phyloP scores from a whole-genome alignment of 495 filamentous ascomycete species.

The Bacidia gigantensis region DNA sequence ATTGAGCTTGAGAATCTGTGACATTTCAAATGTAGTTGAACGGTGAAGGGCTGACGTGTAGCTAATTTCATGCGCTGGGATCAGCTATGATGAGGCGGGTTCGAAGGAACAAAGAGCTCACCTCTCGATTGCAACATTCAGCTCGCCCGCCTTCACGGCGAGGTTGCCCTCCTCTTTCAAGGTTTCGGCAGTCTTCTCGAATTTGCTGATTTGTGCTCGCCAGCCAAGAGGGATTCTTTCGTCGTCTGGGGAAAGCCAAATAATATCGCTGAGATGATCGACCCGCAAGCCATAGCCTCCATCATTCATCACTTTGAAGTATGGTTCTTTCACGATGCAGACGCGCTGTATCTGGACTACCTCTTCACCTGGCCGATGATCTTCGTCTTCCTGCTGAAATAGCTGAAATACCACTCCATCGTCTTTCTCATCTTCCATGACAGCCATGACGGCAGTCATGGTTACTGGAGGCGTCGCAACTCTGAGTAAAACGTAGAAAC shows the following conservation, averaged over 20 bases:
- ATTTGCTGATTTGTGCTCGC: conserved; percentile 18
- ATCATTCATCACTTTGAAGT: conserved; percentile 27
- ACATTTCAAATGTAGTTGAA: conserved; percentile 11
- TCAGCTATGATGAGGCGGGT: background rate
- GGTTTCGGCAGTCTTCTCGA: conserved; percentile 17
- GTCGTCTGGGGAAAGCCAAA: conserved; percentile 23
- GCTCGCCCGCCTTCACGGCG: conserved; percentile 20
- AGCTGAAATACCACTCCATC: conserved; percentile 33
- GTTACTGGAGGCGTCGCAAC: conserved; percentile 27
- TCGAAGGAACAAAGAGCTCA: too few relatives aligned
- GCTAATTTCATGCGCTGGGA: conserved; percentile 10
- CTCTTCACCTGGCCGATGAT: conserved; percentile 12
- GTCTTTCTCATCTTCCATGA: conserved; percentile 38
- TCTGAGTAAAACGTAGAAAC: conserved; percentile 29
- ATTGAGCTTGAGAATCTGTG: conserved; percentile 25
- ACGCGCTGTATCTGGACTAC: conserved; percentile 23
- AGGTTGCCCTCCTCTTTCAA: conserved; percentile 33
- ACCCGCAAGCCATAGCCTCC: conserved; percentile 33
- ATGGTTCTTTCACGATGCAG: conserved; percentile 40
- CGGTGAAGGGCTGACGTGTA: conserved; percentile 22
- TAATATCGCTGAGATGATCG: conserved; percentile 39
- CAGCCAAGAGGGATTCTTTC: conserved; percentile 24
- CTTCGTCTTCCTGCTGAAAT: conserved; percentile 28
- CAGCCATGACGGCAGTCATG: conserved; percentile 29
- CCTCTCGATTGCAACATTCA: conserved; percentile 15